These are phyloP conservation scores for Blastobotrys parvus DNA, from an alignment of 805 yeast species.

Conservation along the genomic window DNA sequence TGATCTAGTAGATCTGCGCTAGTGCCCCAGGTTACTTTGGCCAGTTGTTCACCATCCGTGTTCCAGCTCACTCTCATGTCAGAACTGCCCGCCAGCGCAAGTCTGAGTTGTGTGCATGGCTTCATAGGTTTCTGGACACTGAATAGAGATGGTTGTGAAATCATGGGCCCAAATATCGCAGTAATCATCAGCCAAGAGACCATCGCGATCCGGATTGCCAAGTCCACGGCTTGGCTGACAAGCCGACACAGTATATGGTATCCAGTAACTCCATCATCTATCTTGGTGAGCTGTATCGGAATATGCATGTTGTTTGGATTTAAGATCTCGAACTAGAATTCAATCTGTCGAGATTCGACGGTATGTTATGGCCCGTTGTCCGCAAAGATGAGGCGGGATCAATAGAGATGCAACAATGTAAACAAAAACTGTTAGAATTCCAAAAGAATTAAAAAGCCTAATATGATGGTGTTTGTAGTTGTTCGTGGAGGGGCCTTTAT, in stretches of 20 bases:
- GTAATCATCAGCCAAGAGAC: not conserved
- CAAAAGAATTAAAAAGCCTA: too few species aligned
- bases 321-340: too few species aligned
- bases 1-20: slow-evolving; percentile 1
- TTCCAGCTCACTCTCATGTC: slow-evolving; percentile 25
- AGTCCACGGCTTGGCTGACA: not conserved
- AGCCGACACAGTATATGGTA: not conserved
- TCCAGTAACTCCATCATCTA: not conserved
- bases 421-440: too few species aligned
- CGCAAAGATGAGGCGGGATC: too few species aligned
- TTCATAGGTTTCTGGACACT: too few species aligned
- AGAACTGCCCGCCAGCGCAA: slow-evolving; percentile 18
- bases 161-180: not conserved
- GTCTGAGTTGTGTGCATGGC: slow-evolving; percentile 15
- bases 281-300: not conserved
- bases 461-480: too few species aligned
- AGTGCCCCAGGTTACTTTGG: not conserved
- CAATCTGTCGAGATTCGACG: too few species aligned
- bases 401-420: too few species aligned
- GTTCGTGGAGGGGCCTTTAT: too few species aligned
- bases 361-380: too few species aligned
- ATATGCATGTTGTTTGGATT: not conserved
- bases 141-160: not conserved
- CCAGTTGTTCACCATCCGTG: slow-evolving; percentile 14
- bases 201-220: not conserved